phyloP scores from a whole-genome alignment of 495 filamentous ascomycete genomes.

The Penicillium parvum region DNA sequence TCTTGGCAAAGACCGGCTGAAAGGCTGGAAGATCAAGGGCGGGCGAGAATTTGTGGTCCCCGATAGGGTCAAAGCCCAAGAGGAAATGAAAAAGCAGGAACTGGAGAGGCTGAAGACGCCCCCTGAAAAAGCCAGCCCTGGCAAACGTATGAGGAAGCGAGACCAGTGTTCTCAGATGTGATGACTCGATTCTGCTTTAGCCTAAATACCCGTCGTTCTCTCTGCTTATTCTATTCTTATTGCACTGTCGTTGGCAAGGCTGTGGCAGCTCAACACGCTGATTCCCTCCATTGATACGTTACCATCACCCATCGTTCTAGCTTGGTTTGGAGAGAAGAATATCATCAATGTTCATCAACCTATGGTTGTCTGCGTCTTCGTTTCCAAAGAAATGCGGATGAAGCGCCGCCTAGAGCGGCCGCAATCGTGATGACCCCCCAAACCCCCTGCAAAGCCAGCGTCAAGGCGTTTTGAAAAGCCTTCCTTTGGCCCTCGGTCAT shows the following conservation, averaged over 20 bases:
- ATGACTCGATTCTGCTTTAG: not conserved
- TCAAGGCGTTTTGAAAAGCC: constrained; percentile 14
- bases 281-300: too few relatives aligned
- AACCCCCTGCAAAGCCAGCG: constrained; percentile 16
- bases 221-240: constrained; percentile 3
- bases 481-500: constrained; percentile 16
- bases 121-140: not conserved
- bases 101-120: constrained; percentile 12
- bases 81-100: constrained; percentile 39
- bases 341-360: not conserved
- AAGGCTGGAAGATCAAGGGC: constrained; percentile 58
- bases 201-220: constrained; percentile 1
- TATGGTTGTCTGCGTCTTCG: not conserved
- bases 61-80: constrained; percentile 33
- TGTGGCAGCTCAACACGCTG: too few relatives aligned
- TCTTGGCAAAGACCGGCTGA: constrained; percentile 53
- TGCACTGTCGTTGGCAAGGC: not conserved
- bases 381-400: constrained; percentile 24
- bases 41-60: constrained; percentile 48
- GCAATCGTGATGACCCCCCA: constrained; percentile 25
- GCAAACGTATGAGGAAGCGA: not conserved
- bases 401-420: constrained; percentile 21
- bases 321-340: too few relatives aligned
- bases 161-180: constrained; percentile 3
- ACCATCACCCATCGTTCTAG: too few relatives aligned